Evolutionary conservation across 2,329 filamentous ascomycete species (phyloP), one percentile per base, ranked within the genome.

Genomic region (Cadophora sp.): DNA sequence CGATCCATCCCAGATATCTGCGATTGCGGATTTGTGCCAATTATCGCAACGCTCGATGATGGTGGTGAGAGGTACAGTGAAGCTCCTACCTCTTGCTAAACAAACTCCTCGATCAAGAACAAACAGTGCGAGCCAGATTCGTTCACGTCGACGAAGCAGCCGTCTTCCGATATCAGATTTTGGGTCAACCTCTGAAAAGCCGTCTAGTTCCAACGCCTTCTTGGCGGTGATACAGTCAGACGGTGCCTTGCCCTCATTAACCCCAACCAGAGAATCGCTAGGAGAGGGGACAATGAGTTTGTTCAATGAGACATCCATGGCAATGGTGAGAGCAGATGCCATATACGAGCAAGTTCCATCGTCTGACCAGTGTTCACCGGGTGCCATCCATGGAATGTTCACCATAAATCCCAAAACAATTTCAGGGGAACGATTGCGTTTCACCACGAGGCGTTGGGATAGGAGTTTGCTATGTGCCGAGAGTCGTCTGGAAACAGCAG

Each of bases 371-470:
- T 90, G 87, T 66, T 85, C 80, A 1, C 88, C 88, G 1, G 88
- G 88, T 36, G 87, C 86, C 84, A 92, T 91, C 90, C 90, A 93
- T 0, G 90, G 90, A 7, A 93, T 85, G 68, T 92, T 92, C 39
- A 91, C 84, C 87, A 93, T 90, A 74, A 92, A 92, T 0, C 88
- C 90, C 1, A 93, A 80, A 0, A 93, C 87, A 65, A 93, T 91
- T 75, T 93, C 90, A 6, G 91, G 89, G 0, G 90, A 93, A 65
- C 89, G 85, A 73, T 88, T 85, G 1, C 89, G 85, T 55, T 85
- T 83, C 0, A 83, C 79, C 59, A 90, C 87, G 51, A 92, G 84
- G 33, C 85, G 83, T 30, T 88, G 84, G 0, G 88, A 89, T 3
- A 93, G 82, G 27, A 81, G 81, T 68, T 86, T 88, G 69, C 85